phyloP scores from a whole-genome alignment of 2,329 filamentous ascomycete genomes.

The Aureobasidium uvarum region DNA sequence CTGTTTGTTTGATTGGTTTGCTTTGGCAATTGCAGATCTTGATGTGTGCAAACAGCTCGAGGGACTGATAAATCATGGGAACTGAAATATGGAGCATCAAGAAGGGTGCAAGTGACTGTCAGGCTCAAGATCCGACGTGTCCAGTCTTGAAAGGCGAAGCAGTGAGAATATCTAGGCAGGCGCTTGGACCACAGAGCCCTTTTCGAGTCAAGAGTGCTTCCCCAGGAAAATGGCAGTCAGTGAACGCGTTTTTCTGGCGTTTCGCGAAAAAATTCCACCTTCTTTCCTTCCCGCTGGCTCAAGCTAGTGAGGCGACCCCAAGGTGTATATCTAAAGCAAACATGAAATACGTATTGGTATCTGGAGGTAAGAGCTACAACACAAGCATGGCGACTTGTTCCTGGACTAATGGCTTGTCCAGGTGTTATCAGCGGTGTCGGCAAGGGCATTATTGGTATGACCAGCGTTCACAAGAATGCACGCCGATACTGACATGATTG shows the following conservation, averaged over 20 bases:
- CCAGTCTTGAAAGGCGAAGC: background rate
- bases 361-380: slow-evolving; percentile 60
- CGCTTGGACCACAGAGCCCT: slow-evolving; percentile 5
- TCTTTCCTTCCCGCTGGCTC: slow-evolving; percentile 46
- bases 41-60: too few relatives aligned
- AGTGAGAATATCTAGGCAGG: background rate
- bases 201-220: slow-evolving; percentile 18
- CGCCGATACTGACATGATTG: slow-evolving; percentile 32
- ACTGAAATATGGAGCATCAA: background rate
- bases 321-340: slow-evolving; percentile 42
- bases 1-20: background rate
- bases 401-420: slow-evolving; percentile 29
- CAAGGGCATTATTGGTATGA: slow-evolving; percentile 66
- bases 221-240: background rate
- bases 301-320: slow-evolving; percentile 42
- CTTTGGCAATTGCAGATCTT: background rate
- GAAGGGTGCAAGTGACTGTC: background rate
- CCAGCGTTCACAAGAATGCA: slow-evolving; percentile 17
- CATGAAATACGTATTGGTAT: slow-evolving; percentile 82
- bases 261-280: slow-evolving; percentile 29
- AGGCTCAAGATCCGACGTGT: background rate
- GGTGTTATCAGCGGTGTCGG: slow-evolving; percentile 60
- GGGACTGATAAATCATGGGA: background rate
- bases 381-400: background rate
- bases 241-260: slow-evolving; percentile 27